Evolutionary conservation across 257 asterid genomes (phyloP), one percentile per base, ranked within the genome.

Genomic region (Prunella vulgaris): DNA sequence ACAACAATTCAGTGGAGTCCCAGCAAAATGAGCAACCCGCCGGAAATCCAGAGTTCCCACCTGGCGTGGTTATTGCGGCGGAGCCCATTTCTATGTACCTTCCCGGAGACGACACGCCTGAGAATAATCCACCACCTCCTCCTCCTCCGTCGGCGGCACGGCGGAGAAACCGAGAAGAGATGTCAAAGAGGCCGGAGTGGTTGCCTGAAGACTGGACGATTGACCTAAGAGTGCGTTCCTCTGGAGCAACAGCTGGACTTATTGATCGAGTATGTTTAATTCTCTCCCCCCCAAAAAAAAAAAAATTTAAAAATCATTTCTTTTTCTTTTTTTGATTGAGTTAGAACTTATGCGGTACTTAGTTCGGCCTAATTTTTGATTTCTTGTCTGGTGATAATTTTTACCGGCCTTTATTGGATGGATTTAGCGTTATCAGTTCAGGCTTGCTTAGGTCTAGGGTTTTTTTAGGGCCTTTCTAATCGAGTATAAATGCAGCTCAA

Each of bases 181-280:
- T 80, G 84, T 27, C 66, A 17, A 80, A 78, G 78, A 66, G 76
- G 70, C 85, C 84, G 38, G 56, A 18, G 44, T 77, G 87, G 85
- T 74, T 83, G 76, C 85, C 83, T 5, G 85, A 68, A 32, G 78
- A 56, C 40, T 83, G 85, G 81, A 69, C 10, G 0, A 77, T 80
- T 25, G 81, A 80, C 28, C 33, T 77, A 54, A 77, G n/a, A 63
- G 71, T 68, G 57, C 83, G 83, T 21, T 22, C 74, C 4, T 74
- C 83, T 24, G 85, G 85, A 20, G 79, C 81, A 1, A 76, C 79
- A 4, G 82, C 82, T 52, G 87, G 84, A 9, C 74, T 64, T 9
- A 79, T 74, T 28, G 89, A 84, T 68, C 79, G 87, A 27, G 89
- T 84, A 76, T 33, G 77, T 72, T 72, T 63, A 13, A 37, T 66